Base-by-base conservation (phyloP, 2,329 filamentous ascomycete genomes). In the Colletotrichum melonis region DNA sequence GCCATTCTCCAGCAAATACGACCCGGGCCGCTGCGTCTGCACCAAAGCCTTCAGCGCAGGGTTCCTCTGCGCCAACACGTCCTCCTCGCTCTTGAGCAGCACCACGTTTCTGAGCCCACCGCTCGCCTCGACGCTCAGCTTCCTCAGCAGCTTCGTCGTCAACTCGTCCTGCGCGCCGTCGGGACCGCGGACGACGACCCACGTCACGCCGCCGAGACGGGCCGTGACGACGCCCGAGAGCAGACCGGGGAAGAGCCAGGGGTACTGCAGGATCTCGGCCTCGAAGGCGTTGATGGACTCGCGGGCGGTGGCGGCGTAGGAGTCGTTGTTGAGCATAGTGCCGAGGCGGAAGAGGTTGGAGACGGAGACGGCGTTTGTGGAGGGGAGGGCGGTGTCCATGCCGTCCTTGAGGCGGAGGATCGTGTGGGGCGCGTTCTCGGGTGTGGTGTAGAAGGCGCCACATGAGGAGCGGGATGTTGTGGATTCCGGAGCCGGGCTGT, bases 351-450 rank as follows among this genome's bases (percentile, higher is more conserved):
- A 93, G n/a, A 98, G 86, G 79, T 98, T 98, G 19, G 90, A 89
- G 0, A 94, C 94, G n/a, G 93, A 93, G 6, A 96, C 90, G 52
- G 94, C 95, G 80, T 99, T 99, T 64, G 94, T 93, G 0, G 95
- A 97, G 0, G 97, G 97, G 73, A 97, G 93, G 1, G 95, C 92
- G 5, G 94, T 94, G 82, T 99, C 97, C 89, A 98, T 98, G 76
- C 95, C 97, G 75, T 97, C 95, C 83, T 99, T 99, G 63, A 98
- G 89, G 28, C 96, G 92, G 73, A 98, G 90, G 72, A 98, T 92
- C 32, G 93, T 89, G 78, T 95, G 91, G 0, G 91, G 85, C 11
- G 92, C 91, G 55, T 88, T 83, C 14, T 86, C 84, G 5, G 88
- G 84, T 1, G 93, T 95, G 5, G 91, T 92, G 84, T 94, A 97